Conservation (phyloP, 2,329 filamentous ascomycete genomes). For the Pestalotiopsis sp. region DNA sequence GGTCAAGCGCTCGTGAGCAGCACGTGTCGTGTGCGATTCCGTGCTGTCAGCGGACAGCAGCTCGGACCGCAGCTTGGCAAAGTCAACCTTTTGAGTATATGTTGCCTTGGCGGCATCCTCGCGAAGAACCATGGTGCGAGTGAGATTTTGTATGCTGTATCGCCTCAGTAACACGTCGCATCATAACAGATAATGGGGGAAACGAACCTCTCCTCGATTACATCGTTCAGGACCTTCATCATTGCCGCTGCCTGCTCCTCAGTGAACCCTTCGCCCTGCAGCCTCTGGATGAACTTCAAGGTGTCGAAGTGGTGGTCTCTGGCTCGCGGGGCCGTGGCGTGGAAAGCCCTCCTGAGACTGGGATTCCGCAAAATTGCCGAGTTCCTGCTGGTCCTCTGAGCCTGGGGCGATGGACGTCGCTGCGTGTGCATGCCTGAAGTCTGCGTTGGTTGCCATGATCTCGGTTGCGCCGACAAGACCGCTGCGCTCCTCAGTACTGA, state of each 20-base stretch:
- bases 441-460: conserved; percentile 19
- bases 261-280: conserved; percentile 90
- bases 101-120: conserved; percentile 86
- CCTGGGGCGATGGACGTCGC: conserved; percentile 15
- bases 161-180: conserved; percentile 4
- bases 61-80: conserved; percentile 27
- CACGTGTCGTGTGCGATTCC: conserved; percentile 84
- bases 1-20: conserved; percentile 87
- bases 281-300: conserved; percentile 89
- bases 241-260: conserved; percentile 96
- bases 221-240: conserved; percentile 96
- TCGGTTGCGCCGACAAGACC: conserved; percentile 25
- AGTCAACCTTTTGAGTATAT: conserved; percentile 54
- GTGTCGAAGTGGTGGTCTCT: conserved; percentile 98
- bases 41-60: conserved; percentile 87
- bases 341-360: conserved; percentile 57
- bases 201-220: conserved; percentile 85
- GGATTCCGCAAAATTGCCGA: conserved; percentile 30
- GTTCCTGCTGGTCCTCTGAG: conserved; percentile 10
- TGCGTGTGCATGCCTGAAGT: conserved; percentile 28
- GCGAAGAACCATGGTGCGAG: conserved; percentile 94
- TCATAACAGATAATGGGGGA: not conserved
- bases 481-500: conserved; percentile 29
- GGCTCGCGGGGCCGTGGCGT: conserved; percentile 61
- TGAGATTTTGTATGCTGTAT: conserved; percentile 88